A percentile compares a stretch with the other conserved stretches of the same genome.
Evolutionary conservation across 805 yeast species (phyloP).

Genomic region (Ascoidea rubescens): DNA sequence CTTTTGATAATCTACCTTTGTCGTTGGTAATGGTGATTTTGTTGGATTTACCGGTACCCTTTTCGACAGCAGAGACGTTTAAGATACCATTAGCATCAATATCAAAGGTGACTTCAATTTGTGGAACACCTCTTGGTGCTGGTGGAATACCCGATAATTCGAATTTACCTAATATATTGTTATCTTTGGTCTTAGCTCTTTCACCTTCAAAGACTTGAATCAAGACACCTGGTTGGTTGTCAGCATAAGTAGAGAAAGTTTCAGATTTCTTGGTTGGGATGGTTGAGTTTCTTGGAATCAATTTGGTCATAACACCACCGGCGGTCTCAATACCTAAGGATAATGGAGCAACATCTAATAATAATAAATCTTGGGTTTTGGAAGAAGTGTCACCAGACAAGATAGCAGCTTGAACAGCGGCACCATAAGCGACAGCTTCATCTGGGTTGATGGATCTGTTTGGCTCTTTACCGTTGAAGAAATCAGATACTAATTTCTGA

Average conservation of each 20-base stretch:
- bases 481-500: conserved; percentile 90
- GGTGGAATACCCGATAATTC: conserved; percentile 96
- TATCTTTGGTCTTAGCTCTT: conserved; percentile 92
- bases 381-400: conserved; percentile 92
- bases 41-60: conserved; percentile 96
- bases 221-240: conserved; percentile 97
- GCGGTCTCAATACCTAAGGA: conserved; percentile 98
- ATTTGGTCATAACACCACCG: conserved; percentile 98
- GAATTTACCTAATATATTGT: conserved; percentile 94
- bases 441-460: conserved; percentile 95
- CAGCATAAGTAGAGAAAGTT: conserved; percentile 92
- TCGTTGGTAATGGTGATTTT: conserved; percentile 97
- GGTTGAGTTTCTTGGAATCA: conserved; percentile 93
- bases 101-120: conserved; percentile 94
- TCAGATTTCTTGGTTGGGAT: conserved; percentile 97
- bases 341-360: conserved; percentile 95
- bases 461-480: conserved; percentile 96
- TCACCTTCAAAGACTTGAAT: conserved; percentile 98
- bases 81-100: conserved; percentile 95
- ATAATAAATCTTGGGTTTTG: conserved; percentile 88
- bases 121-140: conserved; percentile 98
- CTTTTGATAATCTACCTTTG: conserved; percentile 97
- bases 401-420: conserved; percentile 97
- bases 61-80: conserved; percentile 94
- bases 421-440: conserved; percentile 99